Conservation (phyloP, 116 monocot genomes). For the Dioscorea cayenensis region DNA sequence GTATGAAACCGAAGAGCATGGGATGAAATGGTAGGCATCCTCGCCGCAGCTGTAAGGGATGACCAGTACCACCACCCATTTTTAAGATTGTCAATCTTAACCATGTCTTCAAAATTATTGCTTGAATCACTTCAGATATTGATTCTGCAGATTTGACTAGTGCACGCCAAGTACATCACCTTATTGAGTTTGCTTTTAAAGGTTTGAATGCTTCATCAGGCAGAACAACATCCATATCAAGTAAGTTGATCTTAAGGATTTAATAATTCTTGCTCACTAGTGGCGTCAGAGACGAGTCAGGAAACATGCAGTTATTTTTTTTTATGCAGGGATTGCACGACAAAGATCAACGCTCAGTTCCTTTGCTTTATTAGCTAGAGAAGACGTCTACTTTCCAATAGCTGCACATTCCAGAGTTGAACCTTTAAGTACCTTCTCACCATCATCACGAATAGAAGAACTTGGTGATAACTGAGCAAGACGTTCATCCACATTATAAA, state of each 20-base stretch:
- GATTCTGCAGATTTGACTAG: slow-evolving; percentile 82
- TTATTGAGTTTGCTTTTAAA: slow-evolving; percentile 28
- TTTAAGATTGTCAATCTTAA: slow-evolving; percentile 72
- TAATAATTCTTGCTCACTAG: slow-evolving; percentile 54
- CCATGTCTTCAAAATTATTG: slow-evolving; percentile 76
- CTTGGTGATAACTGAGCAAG: slow-evolving; percentile 8
- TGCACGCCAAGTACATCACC: slow-evolving; percentile 81
- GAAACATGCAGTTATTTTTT: slow-evolving; percentile 30
- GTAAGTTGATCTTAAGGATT: slow-evolving; percentile 79
- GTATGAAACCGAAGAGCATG: slow-evolving; percentile 74
- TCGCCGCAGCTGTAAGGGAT: slow-evolving; percentile 75
- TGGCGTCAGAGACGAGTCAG: slow-evolving; percentile 59
- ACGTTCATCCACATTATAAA: not conserved
- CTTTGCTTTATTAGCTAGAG: slow-evolving; percentile 6
- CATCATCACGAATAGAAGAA: slow-evolving; percentile 4
- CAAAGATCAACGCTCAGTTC: slow-evolving; percentile 1
- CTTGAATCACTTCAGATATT: slow-evolving; percentile 90
- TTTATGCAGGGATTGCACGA: not conserved
- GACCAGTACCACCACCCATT: slow-evolving; percentile 96
- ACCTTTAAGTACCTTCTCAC: slow-evolving; percentile 9
- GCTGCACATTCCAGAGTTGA: not conserved
- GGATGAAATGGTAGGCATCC: slow-evolving; percentile 62
- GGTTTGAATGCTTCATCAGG: slow-evolving; percentile 63
- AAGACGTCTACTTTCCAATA: slow-evolving; percentile 6
- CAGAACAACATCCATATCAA: slow-evolving; percentile 91